Evolutionary conservation across 768 basidiomycete species (phyloP).

Genomic region (Kwoniella botswanensis): DNA sequence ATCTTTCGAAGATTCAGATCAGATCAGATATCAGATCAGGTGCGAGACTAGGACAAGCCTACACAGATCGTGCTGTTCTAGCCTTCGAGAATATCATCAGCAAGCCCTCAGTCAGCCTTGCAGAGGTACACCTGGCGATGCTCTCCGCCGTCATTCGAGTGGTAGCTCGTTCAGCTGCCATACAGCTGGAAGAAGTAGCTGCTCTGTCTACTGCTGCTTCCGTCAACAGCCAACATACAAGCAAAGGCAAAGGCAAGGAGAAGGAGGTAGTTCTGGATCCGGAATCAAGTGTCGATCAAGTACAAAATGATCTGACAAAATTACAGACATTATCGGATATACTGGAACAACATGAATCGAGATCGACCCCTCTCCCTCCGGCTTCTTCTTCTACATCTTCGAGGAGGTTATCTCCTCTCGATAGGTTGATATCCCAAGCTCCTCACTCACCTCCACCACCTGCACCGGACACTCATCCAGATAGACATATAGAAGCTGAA

Average conservation of each 20-base stretch:
- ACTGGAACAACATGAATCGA: slow-evolving; percentile 9
- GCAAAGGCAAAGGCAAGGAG: slow-evolving; percentile 8
- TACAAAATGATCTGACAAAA: not conserved
- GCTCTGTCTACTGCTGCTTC: slow-evolving; percentile 21
- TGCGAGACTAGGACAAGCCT: too few relatives aligned
- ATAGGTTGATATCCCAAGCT: slow-evolving; percentile 11
- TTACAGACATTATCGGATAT: slow-evolving; percentile 5
- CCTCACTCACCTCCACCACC: slow-evolving; percentile 16
- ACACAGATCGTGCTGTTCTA: not conserved
- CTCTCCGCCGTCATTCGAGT: slow-evolving; percentile 43
- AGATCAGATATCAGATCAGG: too few relatives aligned
- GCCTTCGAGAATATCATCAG: not conserved
- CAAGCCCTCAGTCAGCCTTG: not conserved
- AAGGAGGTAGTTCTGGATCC: not conserved
- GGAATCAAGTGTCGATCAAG: not conserved
- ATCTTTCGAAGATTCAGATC: not conserved
- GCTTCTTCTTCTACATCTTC: not conserved
- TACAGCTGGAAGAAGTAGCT: slow-evolving; percentile 51
- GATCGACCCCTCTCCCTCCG: not conserved
- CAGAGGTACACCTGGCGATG: slow-evolving; percentile 17
- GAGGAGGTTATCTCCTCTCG: slow-evolving; percentile 8
- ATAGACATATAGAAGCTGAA: slow-evolving; percentile 9
- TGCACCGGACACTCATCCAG: slow-evolving; percentile 18
- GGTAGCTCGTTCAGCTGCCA: slow-evolving; percentile 41
- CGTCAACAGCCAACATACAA: slow-evolving; percentile 5